Evolutionary conservation across 2,329 filamentous ascomycete genomes (phyloP).

Genomic region (Trichoderma pleuroti): DNA sequence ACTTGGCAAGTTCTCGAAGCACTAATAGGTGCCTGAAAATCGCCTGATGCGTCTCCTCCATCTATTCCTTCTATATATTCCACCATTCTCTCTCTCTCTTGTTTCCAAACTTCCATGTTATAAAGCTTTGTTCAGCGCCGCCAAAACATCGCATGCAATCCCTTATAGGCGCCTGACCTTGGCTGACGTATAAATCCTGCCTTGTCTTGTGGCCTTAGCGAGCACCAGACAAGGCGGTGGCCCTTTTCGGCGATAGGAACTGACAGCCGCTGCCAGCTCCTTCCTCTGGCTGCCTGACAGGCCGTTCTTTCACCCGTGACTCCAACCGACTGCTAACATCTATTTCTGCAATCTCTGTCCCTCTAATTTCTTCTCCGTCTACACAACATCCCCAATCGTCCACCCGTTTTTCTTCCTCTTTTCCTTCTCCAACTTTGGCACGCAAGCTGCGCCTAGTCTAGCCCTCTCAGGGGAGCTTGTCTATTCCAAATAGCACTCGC

Average conservation of each 20-base stretch:
- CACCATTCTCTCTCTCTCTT: not conserved
- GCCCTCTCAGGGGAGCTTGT: conserved; percentile 28
- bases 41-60: not conserved
- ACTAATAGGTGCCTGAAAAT: not conserved
- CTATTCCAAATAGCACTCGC: conserved; percentile 19
- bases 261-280: conserved; percentile 29
- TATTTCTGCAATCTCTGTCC: conserved; percentile 19
- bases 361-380: conserved; percentile 11
- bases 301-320: conserved; percentile 17
- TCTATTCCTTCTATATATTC: not conserved
- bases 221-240: conserved; percentile 14
- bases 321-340: not conserved
- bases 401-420: conserved; percentile 24
- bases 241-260: conserved; percentile 24
- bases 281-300: conserved; percentile 20
- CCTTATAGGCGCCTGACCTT: not conserved
- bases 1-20: not conserved
- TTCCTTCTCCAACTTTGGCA: conserved; percentile 24
- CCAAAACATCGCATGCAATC: not conserved
- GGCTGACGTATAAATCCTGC: conserved; percentile 23
- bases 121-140: not conserved
- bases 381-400: conserved; percentile 3
- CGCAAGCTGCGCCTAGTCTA: not conserved
- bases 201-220: conserved; percentile 23
- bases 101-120: not conserved